Evolutionary conservation across 306 rosid species (phyloP).

Genomic region (Casuarina equisetifolia): DNA sequence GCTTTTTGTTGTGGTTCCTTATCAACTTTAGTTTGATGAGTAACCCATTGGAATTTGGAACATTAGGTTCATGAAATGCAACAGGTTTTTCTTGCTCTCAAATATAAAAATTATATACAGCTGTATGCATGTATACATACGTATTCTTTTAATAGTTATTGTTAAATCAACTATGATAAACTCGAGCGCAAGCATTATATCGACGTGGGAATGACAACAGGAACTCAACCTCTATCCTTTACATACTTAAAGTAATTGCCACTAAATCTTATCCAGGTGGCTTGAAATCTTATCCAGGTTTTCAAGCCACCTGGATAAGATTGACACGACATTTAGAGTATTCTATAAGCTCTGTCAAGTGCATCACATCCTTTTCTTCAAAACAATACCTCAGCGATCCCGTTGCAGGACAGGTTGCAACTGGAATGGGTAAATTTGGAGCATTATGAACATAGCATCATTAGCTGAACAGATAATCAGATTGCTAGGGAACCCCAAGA

Average conservation of each 20-base stretch:
- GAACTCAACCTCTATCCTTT: neutral
- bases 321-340: neutral
- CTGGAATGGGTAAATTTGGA: neutral
- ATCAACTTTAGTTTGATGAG: slow-evolving; percentile 26
- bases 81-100: neutral
- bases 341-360: neutral
- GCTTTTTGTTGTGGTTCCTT: slow-evolving; percentile 26
- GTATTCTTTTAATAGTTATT: neutral
- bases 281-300: neutral
- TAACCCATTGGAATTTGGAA: neutral
- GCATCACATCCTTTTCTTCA: neutral
- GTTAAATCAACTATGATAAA: neutral
- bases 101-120: neutral
- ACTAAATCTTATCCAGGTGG: neutral
- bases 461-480: neutral
- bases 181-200: neutral
- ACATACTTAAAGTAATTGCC: neutral
- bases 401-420: neutral
- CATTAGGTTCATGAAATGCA: neutral
- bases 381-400: neutral
- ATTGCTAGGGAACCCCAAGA: neutral
- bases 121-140: neutral
- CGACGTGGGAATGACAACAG: too few species aligned
- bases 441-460: neutral
- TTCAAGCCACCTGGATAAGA: neutral